Base-by-base conservation (phyloP, 2,329 filamentous ascomycete genomes). In the Gliomastix tumulicola region DNA sequence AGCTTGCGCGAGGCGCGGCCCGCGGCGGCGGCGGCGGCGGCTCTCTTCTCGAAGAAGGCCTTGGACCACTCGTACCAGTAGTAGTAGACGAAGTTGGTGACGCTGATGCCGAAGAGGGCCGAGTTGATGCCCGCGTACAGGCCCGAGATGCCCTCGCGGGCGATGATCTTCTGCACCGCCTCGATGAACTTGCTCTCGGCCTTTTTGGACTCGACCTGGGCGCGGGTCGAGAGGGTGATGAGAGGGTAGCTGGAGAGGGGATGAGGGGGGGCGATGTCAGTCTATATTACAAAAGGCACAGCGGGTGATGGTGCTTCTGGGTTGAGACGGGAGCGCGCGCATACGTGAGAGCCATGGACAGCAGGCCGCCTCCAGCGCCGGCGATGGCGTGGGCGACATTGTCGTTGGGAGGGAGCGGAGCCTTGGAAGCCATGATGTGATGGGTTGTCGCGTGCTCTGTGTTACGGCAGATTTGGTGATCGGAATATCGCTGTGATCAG, bases 31-130 rank as follows among this genome's bases (percentile, higher is more conserved):
- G 88, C 88, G 10, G 88, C 85, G 40, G 73, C 60, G 32, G 88
- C 88, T 9, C 88, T 85, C 45, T 74, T 71, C 59, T 87, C 88
- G 66, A 97, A 96, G 57, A 84, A 84, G 35, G 83, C 74, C 41
- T 89, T 82, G 44, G 88, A 92, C 86, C 88, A 98, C 68, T 98
- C 92, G 65, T 97, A 98, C 90, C 87, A 98, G 73, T 97, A 98
- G 69, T 98, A 98, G 74, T 98, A 98, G 33, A 98, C 90, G 59
- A 98, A 98, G 71, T 98, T 98, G 51, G 92, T 98, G 49, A 98
- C 82, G 62, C 85, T 92, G 69, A 98, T 97, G 59, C 92, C 92
- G 62, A 98, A 96, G 32, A 98, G 73, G 35, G 92, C 92, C 44
- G 86, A 94, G 61, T 94, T 88, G 41, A 98, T 78, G 30, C 92